Evolutionary conservation across 106 monocot genomes (phyloP), one percentile per base, ranked within the genome.

Genomic region (Platanthera zijinensis): DNA sequence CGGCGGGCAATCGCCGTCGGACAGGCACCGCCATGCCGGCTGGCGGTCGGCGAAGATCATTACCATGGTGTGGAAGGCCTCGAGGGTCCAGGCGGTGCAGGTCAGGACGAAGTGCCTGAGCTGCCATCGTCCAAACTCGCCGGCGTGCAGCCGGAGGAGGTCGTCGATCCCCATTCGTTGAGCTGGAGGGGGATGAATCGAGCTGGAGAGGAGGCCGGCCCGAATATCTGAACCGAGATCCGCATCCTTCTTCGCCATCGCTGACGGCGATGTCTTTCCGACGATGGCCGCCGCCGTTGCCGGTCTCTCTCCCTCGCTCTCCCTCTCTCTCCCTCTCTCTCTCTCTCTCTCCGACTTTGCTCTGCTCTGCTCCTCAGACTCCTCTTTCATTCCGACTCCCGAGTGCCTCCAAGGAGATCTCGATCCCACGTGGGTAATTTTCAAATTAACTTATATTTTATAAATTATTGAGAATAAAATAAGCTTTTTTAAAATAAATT

Each of bases 121-220:
- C 82, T 90, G 90, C 90, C 90, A 90, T 72, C 19, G 57, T 21
- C 89, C 89, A 75, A 90, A 86, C 75, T 87, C 90, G 22, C 87
- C 90, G 5, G 82, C 78, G 84, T 87, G 57, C 7, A 30, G 64
- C 14, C 75, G 71, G 50, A 90, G 78, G 78, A 90, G 79, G 46
- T 87, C 84, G 82, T 90, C 90, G 22, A 90, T 82, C 11, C 80
- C 78, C 21, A 86, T 67, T 71, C 78, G 21, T 39, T 74, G 51
- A 22, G 46, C 76, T 19, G 48, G 32, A 10, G 57, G 47, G 8
- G 3, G 5, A 18, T 15, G 11, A 14, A 12, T n/a, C 46, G 12
- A 15, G 47, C 45, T 2, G 12, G 39, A 18, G 8, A 75, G 75
- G 25, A 75, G 75, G 45, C 57, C 45, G 4, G 10, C 54, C 49